A percentile compares a stretch with the other conserved stretches of the same genome.
phyloP scores from a whole-genome alignment of 352 stramenopile genomes.

The Phytophthora boehmeriae region DNA sequence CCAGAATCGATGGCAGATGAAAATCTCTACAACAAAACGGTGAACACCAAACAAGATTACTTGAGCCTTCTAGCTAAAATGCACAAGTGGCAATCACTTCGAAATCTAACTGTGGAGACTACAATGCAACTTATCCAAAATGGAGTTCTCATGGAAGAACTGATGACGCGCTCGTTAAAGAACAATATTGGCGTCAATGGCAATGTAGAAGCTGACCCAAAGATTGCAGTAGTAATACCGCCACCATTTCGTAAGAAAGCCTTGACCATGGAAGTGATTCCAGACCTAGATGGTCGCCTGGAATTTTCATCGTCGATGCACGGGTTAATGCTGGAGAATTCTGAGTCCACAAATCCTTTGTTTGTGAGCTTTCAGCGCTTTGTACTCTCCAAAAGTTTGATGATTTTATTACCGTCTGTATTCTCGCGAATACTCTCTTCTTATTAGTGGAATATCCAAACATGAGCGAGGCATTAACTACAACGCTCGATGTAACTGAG shows the following conservation, averaged over 20 bases:
- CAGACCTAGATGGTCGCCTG: conserved; percentile 15
- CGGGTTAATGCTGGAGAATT: conserved; percentile 33
- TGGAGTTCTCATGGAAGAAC: conserved; percentile 49
- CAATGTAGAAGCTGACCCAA: conserved; percentile 1
- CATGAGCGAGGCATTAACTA: conserved; percentile 46
- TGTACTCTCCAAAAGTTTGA: conserved; percentile 81
- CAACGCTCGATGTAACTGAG: conserved; percentile 58
- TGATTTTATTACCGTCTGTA: conserved; percentile 71
- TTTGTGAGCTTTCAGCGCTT: conserved; percentile 48
- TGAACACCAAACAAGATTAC: conserved; percentile 28
- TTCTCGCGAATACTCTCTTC: conserved; percentile 70
- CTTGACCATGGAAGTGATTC: conserved; percentile 26
- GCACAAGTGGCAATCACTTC: conserved; percentile 56
- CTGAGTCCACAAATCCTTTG: conserved; percentile 9
- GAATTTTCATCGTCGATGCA: conserved; percentile 35
- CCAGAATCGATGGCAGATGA: not conserved
- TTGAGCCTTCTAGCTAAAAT: conserved; percentile 39
- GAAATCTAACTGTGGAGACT: conserved; percentile 65
- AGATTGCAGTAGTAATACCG: not conserved
- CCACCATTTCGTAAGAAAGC: conserved; percentile 28
- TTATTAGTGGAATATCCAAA: conserved; percentile 71
- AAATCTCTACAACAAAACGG: conserved; percentile 21
- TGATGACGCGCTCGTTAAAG: conserved; percentile 38
- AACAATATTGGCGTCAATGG: conserved; percentile 5
- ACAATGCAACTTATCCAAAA: conserved; percentile 72